Evolutionary conservation across 179 eudicot genomes (phyloP).

Genomic region (Beta macrorhiza): DNA sequence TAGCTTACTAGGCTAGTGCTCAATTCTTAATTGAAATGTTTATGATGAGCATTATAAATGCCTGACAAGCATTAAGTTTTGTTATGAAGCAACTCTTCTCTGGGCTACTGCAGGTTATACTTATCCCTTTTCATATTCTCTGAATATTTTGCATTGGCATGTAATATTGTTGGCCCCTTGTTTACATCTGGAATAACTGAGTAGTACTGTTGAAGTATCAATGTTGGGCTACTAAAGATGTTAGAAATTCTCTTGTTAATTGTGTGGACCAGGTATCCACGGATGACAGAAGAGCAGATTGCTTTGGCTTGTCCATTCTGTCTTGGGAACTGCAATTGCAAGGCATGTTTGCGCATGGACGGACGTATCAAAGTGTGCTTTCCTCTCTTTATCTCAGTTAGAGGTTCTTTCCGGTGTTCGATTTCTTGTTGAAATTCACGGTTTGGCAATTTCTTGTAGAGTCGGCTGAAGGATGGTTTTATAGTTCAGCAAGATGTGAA

Average conservation of each 20-base stretch:
- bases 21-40: background rate
- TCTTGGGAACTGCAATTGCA: constrained; percentile 71
- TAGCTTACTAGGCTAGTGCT: background rate
- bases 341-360: constrained; percentile 60
- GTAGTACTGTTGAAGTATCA: background rate
- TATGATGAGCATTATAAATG: background rate
- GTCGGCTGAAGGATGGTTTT: constrained; percentile 20
- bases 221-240: background rate
- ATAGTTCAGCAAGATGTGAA: constrained; percentile 28
- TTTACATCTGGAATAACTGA: background rate
- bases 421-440: background rate
- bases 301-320: constrained; percentile 64
- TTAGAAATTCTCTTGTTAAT: background rate
- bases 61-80: background rate
- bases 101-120: background rate
- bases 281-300: constrained; percentile 44
- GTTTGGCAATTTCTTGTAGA: constrained; percentile 8
- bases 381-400: constrained; percentile 3
- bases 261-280: constrained; percentile 54
- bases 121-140: background rate
- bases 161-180: background rate
- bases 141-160: background rate
- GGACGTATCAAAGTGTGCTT: constrained; percentile 28
- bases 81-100: background rate
- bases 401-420: background rate